Evolutionary conservation across 352 stramenopile genomes (phyloP), one percentile per base, ranked within the genome.

Genomic region (Pythium phragmitis): DNA sequence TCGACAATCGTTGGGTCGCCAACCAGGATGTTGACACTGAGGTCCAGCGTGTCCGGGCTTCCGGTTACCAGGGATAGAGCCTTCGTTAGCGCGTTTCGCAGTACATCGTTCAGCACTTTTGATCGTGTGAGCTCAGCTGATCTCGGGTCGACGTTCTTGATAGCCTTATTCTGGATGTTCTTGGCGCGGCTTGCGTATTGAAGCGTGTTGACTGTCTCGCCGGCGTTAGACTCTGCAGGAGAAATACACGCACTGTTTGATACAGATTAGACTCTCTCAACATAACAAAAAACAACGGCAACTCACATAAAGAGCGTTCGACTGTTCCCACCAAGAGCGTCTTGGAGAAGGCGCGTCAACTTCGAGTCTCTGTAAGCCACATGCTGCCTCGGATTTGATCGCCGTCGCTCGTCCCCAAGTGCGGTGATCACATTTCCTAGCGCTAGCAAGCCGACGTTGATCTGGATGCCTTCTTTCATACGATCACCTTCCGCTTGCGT

Each of bases 381-480:
- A 55, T 92, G 80, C 8, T 69, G 61, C n/a, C 87, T 77, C 19
- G 72, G 67, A 23, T 74, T 75, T 37, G 72, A 63, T 1, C 72
- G 77, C 45, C 63, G 71, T 43, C 80, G 74, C 34, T 94, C 87
- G 47, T 93, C 87, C 12, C 85, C 85, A 5, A 96, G 75, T 3
- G 87, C 87, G 39, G 92, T 96, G 39, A 96, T 96, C 12, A 96
- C 87, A 51, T 96, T 96, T 23, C 87, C 87, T 0, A 96, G 69
- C 17, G 87, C 87, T 5, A 96, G 72, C 5, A 96, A 57, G 9
- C 87, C 87, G 4, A 94, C 82, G 34, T 96, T 96, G 55, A 96
- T 96, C 63, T 96, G 85, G 49, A 96, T 96, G 0, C 87, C 87
- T 63, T 96, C 87, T 64, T 94, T 96, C 87, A 96, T 96, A 2